A percentile compares a stretch with the other conserved stretches of the same genome.
phyloP scores from a whole-genome alignment of 805 yeast species.

The Schizosaccharomyces cryophilus region DNA sequence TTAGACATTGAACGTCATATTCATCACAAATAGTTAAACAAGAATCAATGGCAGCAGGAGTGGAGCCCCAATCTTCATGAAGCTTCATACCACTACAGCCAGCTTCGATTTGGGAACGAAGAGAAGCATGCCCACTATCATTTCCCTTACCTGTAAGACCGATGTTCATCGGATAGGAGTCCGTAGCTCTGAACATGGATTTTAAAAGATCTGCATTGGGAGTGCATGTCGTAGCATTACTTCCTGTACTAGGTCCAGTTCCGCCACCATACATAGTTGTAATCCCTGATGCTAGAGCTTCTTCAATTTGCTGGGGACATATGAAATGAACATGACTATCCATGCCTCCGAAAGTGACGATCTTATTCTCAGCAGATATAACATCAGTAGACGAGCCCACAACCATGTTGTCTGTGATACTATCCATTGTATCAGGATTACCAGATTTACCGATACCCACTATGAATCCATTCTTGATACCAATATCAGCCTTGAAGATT shows the following conservation, averaged over 20 bases:
- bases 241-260: constrained; percentile 2
- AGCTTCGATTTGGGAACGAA: constrained; percentile 1
- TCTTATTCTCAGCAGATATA: constrained; percentile 2
- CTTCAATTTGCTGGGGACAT: constrained; percentile 3
- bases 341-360: constrained; percentile 2
- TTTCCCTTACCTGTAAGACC: constrained; percentile 3
- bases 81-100: constrained; percentile 1
- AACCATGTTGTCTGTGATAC: neutral
- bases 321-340: constrained; percentile 3
- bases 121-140: neutral
- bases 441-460: constrained; percentile 2
- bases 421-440: constrained; percentile 2
- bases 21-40: constrained; percentile 3
- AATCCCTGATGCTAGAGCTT: constrained; percentile 1
- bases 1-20: constrained; percentile 4
- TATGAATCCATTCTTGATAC: constrained; percentile 2
- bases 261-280: constrained; percentile 3
- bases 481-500: constrained; percentile 3
- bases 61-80: constrained; percentile 3
- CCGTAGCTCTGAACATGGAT: neutral
- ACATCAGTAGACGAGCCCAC: constrained; percentile 2
- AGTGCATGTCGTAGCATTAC: constrained; percentile 3
- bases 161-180: constrained; percentile 1
- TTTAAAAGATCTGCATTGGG: neutral
- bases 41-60: constrained; percentile 3